Evolutionary conservation across 371 early-diverging fungal species (phyloP).

Genomic region (Homolaphlyctis polyrhiza): DNA sequence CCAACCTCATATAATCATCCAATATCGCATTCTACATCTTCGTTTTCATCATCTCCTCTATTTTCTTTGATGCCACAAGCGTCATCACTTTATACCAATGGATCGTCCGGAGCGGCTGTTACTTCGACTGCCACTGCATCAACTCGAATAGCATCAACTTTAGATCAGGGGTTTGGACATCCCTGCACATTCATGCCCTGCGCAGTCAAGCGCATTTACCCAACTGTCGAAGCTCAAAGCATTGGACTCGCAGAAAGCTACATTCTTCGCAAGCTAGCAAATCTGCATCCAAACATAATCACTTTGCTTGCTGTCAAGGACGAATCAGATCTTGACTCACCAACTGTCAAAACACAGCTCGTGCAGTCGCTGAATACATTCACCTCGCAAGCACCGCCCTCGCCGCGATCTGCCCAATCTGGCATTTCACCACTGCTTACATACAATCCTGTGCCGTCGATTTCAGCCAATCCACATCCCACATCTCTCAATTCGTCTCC

Average conservation of each 20-base stretch:
- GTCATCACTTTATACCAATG: neutral
- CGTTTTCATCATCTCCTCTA: too few species aligned
- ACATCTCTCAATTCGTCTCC: neutral
- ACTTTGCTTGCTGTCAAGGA: constrained; percentile 35
- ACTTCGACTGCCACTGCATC: neutral
- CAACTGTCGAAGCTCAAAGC: constrained; percentile 39
- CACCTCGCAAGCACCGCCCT: neutral
- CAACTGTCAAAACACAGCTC: constrained; percentile 4
- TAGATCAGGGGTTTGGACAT: neutral
- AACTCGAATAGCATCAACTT: neutral
- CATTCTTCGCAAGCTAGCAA: constrained; percentile 26
- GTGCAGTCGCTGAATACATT: constrained; percentile 7
- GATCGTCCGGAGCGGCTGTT: neutral
- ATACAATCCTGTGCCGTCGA: too few species aligned
- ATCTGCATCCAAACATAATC: constrained; percentile 31
- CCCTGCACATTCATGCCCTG: constrained; percentile 19
- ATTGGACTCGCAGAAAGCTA: constrained; percentile 41
- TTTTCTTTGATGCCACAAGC: too few species aligned
- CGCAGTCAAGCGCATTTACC: constrained; percentile 53
- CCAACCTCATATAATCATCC: too few species aligned
- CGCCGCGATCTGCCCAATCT: neutral
- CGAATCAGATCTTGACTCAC: constrained; percentile 8
- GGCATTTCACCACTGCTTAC: neutral
- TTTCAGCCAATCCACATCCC: too few species aligned
- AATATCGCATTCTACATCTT: too few species aligned